Evolutionary conservation across 202 grass and related monocot genomes (phyloP).

Genomic region (Dendrocalamus latiflorus): DNA sequence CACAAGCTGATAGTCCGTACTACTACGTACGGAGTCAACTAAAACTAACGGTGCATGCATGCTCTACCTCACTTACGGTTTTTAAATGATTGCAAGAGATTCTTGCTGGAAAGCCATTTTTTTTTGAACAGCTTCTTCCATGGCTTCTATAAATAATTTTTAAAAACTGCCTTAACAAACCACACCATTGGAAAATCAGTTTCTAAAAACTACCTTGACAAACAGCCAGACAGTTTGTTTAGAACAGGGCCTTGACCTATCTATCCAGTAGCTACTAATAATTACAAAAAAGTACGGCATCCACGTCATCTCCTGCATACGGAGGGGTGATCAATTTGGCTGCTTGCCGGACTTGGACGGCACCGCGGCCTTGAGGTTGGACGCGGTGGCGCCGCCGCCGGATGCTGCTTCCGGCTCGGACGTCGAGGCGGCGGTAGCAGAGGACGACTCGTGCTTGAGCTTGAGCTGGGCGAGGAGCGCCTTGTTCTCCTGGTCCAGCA

Average conservation of each 20-base stretch:
- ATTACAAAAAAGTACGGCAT: background rate
- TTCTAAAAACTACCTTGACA: too few species aligned
- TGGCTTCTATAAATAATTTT: too few species aligned
- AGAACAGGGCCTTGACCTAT: too few species aligned
- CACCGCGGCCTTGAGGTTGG: background rate
- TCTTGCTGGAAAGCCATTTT: too few species aligned
- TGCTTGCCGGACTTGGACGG: constrained; percentile 12
- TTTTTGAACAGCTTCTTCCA: too few species aligned
- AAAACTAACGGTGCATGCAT: background rate
- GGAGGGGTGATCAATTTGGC: background rate
- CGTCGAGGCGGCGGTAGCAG: background rate
- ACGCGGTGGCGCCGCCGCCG: background rate
- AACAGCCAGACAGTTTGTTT: too few species aligned
- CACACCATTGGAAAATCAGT: too few species aligned
- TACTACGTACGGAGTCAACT: too few species aligned
- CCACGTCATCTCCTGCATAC: background rate
- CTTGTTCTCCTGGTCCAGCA: constrained; percentile 72
- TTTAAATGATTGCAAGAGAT: too few species aligned
- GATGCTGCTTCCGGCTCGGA: background rate
- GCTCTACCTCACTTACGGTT: too few species aligned
- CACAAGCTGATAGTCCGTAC: too few species aligned
- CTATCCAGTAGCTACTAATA: background rate
- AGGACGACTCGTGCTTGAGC: constrained; percentile 25
- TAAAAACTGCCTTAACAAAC: too few species aligned
- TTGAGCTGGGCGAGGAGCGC: constrained; percentile 55